phyloP scores from a whole-genome alignment of 2,329 filamentous ascomycete species.

The Fusarium sp. region DNA sequence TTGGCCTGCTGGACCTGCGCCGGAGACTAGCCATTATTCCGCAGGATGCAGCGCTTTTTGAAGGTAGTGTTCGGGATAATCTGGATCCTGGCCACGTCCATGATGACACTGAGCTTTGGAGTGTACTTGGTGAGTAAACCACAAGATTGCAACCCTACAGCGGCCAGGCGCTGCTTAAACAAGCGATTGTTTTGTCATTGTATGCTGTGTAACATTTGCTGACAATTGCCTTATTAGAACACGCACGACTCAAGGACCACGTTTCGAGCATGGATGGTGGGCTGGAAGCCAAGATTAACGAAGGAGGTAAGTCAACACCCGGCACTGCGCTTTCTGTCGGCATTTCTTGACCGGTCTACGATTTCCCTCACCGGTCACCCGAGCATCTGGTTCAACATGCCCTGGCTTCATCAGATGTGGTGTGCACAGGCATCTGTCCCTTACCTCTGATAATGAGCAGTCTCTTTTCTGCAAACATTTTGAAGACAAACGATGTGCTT shows the following conservation, averaged over 20 bases:
- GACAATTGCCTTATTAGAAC: slow-evolving; percentile 66
- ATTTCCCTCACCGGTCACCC: slow-evolving; percentile 29
- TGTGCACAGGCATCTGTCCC: slow-evolving; percentile 19
- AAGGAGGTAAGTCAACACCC: slow-evolving; percentile 78
- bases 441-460: slow-evolving; percentile 25
- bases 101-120: slow-evolving; percentile 98
- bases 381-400: slow-evolving; percentile 34
- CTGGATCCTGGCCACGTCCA: slow-evolving; percentile 94
- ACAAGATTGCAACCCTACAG: slow-evolving; percentile 28
- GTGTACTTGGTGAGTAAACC: slow-evolving; percentile 78
- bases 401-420: slow-evolving; percentile 23
- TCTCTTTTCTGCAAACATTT: slow-evolving; percentile 28
- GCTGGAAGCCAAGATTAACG: slow-evolving; percentile 88
- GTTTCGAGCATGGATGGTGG: slow-evolving; percentile 87
- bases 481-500: slow-evolving; percentile 42
- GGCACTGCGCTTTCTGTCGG: slow-evolving; percentile 41
- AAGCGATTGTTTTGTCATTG: slow-evolving; percentile 27
- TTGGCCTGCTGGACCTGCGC: slow-evolving; percentile 89
- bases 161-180: slow-evolving; percentile 6
- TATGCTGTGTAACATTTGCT: slow-evolving; percentile 36
- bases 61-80: slow-evolving; percentile 93
- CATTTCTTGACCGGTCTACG: slow-evolving; percentile 33
- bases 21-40: slow-evolving; percentile 95
- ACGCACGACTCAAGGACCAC: slow-evolving; percentile 93
- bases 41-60: slow-evolving; percentile 95